Conservation (phyloP, 2,329 filamentous ascomycete genomes). For the Exophiala oligosperma region DNA sequence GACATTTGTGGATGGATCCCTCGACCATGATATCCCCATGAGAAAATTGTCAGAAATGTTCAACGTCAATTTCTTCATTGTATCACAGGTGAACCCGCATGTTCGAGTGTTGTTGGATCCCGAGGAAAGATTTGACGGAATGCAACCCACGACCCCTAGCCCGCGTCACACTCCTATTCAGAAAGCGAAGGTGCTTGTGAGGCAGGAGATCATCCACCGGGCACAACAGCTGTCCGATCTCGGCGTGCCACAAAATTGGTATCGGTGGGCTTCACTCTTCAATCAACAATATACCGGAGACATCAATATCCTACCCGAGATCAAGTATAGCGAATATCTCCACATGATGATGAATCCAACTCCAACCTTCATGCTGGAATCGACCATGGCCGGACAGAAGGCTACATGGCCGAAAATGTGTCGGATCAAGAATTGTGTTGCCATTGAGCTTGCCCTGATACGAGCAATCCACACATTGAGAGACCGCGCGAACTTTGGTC, state of each 20-base stretch:
- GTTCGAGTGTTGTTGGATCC: conserved; percentile 81
- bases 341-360: conserved; percentile 81
- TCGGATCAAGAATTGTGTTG: conserved; percentile 80
- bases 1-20: conserved; percentile 89
- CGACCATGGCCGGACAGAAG: conserved; percentile 74
- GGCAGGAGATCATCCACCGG: conserved; percentile 76
- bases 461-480: conserved; percentile 36
- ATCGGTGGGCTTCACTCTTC: conserved; percentile 76
- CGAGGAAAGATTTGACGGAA: conserved; percentile 59
- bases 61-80: conserved; percentile 97
- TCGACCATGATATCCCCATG: conserved; percentile 93
- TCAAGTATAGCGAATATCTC: conserved; percentile 71
- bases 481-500: conserved; percentile 24
- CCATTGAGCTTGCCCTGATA: conserved; percentile 76
- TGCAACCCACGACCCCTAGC: conserved; percentile 24
- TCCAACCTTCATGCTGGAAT: conserved; percentile 78
- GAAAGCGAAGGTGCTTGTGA: conserved; percentile 69
- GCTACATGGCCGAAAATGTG: conserved; percentile 91
- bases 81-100: conserved; percentile 94
- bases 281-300: conserved; percentile 92
- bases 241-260: conserved; percentile 75
- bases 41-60: conserved; percentile 89
- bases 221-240: conserved; percentile 79
- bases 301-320: conserved; percentile 87
- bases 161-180: conserved; percentile 42